Base-by-base conservation (phyloP, 2,329 filamentous ascomycete species). In the Arthroderma uncinatum region DNA sequence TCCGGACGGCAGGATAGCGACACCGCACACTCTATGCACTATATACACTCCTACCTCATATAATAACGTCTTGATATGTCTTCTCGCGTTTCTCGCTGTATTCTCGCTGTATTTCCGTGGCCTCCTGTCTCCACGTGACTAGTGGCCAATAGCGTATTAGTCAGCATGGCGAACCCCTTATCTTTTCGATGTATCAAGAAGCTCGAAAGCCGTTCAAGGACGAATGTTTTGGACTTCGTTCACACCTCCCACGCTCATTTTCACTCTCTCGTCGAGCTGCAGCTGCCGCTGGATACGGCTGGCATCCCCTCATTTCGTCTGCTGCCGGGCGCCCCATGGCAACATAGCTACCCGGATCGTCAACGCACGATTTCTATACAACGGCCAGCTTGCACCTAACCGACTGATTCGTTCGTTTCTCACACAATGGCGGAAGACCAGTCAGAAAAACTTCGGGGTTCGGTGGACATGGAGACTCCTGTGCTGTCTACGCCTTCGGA, bases 251-350 rank as follows among this genome's bases (percentile, higher is more conserved):
- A 37, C 50, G 50, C 33, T 53, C 21, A 47, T n/a, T n/a, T 47
- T 5, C 40, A 47, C 8, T 12, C 7, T 19, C 16, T 53, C 21
- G 50, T 53, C 9, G 50, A 28, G 36, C 33, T 25, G 50, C n/a
- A 25, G 36, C 36, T 53, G 50, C 50, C 50, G 50, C 50, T 36
- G 50, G 50, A n/a, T 14, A 36, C 50, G 50, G 50, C 33, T 53
- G 30, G 50, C 50, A 53, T 53, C n/a, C 33, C 33, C 33, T 30
- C 25, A 12, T 14, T 53, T 23, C 2, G 4, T 34, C 21, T 53
- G 39, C 50, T n/a, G 47, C 12, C 8, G 14, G 25, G 12, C 12
- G 25, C 25, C 28, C n/a, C 28, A 33, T 50, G 47, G 40, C 40
- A 47, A 23, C 40, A 47, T 30, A 19, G 25, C 47, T 30, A 33